phyloP scores from a whole-genome alignment of 2,329 filamentous ascomycete species.

The Alternaria novae-zelandiae region DNA sequence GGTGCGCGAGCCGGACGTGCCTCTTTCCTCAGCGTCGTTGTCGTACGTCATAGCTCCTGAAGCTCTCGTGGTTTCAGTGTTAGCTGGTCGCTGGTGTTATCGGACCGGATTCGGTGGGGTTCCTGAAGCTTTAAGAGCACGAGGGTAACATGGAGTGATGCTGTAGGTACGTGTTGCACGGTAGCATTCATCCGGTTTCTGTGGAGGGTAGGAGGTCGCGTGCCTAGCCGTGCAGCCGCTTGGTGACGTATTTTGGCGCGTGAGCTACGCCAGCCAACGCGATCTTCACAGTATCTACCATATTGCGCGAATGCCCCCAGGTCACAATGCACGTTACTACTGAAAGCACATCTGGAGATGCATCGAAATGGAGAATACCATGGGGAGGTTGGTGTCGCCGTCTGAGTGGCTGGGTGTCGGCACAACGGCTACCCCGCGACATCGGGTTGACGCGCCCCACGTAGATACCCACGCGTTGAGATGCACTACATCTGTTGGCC shows the following conservation, averaged over 20 bases:
- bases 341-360: not conserved
- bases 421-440: not conserved
- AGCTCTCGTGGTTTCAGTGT: not conserved
- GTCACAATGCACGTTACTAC: not conserved
- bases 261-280: not conserved
- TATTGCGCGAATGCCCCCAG: not conserved
- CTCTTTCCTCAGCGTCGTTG: conserved; percentile 26
- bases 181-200: not conserved
- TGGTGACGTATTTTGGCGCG: conserved; percentile 7
- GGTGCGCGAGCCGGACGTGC: conserved; percentile 25
- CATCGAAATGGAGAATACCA: not conserved
- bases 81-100: conserved; percentile 1
- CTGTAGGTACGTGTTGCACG: not conserved
- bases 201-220: conserved; percentile 7
- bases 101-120: conserved; percentile 2
- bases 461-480: conserved; percentile 1
- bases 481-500: conserved; percentile 1
- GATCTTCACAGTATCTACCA: not conserved
- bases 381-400: not conserved
- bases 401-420: conserved; percentile 8
- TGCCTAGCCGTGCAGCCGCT: not conserved
- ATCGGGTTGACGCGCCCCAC: conserved; percentile 1
- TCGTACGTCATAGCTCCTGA: conserved; percentile 25
- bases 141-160: not conserved
- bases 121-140: not conserved